Conservation (phyloP, 2,329 filamentous ascomycete genomes). For the Aspergillus transmontanensis region DNA sequence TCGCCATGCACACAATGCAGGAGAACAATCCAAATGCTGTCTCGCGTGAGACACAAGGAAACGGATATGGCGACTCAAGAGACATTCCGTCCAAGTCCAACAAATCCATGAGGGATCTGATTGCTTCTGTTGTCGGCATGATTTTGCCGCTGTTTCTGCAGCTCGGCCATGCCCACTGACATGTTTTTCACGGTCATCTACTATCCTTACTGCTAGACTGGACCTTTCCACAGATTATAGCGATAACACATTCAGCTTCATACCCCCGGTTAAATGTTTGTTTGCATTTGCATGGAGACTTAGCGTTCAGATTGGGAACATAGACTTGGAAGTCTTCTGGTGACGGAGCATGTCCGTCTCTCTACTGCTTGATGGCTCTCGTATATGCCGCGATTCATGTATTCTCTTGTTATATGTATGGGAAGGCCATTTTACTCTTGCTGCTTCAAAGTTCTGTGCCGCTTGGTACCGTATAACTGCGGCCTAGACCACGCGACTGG, state of each 20-base stretch:
- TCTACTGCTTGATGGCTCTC: not conserved
- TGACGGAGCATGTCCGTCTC: not conserved
- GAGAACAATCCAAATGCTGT: conserved; percentile 55
- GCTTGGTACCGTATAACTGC: not conserved
- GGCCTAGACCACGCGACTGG: not conserved
- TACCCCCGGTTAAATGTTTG: not conserved
- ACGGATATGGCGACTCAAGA: conserved; percentile 46
- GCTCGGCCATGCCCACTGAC: conserved; percentile 49
- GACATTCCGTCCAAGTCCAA: conserved; percentile 37
- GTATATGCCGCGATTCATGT: not conserved
- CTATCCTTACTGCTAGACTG: conserved; percentile 8
- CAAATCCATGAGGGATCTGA: conserved; percentile 48
- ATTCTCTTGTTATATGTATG: not conserved
- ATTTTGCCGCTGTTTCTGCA: conserved; percentile 50
- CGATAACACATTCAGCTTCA: not conserved
- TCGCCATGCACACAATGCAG: conserved; percentile 98
- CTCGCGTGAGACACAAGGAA: conserved; percentile 37
- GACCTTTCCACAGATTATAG: conserved; percentile 9
- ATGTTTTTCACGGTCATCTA: conserved; percentile 1
- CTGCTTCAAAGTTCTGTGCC: conserved; percentile 1
- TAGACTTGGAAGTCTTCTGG: not conserved
- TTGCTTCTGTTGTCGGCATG: conserved; percentile 52
- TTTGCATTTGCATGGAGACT: conserved; percentile 1
- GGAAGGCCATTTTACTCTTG: not conserved
- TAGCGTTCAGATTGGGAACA: not conserved